These are phyloP conservation scores for Cercospora sojina DNA, from an alignment of 2,329 filamentous ascomycete species.

Conservation along the genomic window DNA sequence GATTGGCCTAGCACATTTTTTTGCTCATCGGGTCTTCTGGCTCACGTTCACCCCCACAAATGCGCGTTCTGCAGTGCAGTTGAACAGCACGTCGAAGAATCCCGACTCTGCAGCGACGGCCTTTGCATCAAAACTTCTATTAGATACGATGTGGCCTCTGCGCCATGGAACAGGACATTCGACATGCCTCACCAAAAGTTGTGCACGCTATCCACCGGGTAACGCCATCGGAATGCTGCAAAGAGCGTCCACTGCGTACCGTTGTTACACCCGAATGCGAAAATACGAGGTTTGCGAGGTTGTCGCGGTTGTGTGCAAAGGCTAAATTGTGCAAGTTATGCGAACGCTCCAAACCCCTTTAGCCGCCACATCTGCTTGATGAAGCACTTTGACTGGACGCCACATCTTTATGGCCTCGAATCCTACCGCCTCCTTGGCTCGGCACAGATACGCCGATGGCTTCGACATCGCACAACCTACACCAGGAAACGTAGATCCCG, in stretches of 20 bases:
- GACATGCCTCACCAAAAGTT: too few species aligned
- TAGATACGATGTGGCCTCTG: too few species aligned
- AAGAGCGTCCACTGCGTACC: not conserved
- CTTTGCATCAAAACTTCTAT: too few species aligned
- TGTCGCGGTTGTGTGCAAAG: not conserved
- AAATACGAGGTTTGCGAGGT: constrained; percentile 1
- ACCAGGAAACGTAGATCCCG: constrained; percentile 8
- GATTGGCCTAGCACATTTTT: too few species aligned
- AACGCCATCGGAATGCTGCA: not conserved
- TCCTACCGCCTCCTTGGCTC: not conserved
- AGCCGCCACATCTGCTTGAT: not conserved
- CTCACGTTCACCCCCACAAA: too few species aligned
- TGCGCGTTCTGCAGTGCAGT: too few species aligned
- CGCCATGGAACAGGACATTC: too few species aligned
- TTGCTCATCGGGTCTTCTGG: too few species aligned
- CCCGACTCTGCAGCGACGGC: too few species aligned
- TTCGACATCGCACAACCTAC: constrained; percentile 7
- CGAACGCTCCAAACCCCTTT: not conserved
- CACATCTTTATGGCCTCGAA: constrained; percentile 5
- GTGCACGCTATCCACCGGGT: not conserved
- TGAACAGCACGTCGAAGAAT: too few species aligned
- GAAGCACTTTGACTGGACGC: constrained; percentile 15
- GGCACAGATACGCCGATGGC: constrained; percentile 7
- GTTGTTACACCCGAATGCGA: not conserved
- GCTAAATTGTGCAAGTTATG: constrained; percentile 13